Conservation (phyloP, 441 rosid genomes). For the Dalechampia spathulata region DNA sequence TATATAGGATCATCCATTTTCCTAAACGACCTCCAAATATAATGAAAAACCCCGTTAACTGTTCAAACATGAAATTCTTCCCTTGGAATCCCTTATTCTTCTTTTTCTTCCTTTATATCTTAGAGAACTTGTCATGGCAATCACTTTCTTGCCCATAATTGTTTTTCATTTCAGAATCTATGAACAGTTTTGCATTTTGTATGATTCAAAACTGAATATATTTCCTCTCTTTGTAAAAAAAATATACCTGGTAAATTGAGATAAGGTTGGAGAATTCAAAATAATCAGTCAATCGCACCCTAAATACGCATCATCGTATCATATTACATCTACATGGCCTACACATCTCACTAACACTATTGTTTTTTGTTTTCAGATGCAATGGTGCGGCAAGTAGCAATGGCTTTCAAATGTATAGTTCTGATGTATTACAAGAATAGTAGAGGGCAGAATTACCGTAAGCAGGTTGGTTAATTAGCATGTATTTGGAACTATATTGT, state of each 20-base stretch:
- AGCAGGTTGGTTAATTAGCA: conserved; percentile 28
- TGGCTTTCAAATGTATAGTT: conserved; percentile 49
- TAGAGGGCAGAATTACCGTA: conserved; percentile 50
- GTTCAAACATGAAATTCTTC: no score
- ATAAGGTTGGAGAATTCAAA: neutral
- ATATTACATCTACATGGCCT: neutral
- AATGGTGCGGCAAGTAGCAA: conserved; percentile 48
- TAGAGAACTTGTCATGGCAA: no score
- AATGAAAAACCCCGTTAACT: no score
- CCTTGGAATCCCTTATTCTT: no score
- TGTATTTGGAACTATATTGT: neutral
- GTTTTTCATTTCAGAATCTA: no score
- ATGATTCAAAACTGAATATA: no score
- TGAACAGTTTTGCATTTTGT: no score
- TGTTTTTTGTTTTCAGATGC: conserved; percentile 38
- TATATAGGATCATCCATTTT: no score
- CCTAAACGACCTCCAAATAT: no score
- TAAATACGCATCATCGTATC: neutral
- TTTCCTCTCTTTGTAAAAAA: no score
- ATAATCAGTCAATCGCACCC: neutral
- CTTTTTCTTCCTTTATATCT: no score
- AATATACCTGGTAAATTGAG: neutral
- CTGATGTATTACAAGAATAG: conserved; percentile 52
- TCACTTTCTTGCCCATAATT: no score
- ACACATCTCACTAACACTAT: conserved; percentile 12